Conservation (phyloP, 106 monocot species). For the Xerophyta viscosa region DNA sequence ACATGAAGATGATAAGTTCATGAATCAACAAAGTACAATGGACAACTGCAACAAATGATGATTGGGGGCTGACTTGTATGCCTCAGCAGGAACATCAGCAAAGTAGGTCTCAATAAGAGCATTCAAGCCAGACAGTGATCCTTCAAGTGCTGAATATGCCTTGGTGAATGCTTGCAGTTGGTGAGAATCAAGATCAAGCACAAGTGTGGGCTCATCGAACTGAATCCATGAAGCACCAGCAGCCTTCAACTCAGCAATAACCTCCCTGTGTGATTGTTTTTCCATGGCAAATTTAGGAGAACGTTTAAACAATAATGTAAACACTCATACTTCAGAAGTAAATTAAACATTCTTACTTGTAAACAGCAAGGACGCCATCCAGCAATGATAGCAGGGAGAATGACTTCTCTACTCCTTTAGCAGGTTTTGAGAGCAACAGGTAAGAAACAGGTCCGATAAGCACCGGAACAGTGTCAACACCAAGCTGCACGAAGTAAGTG, state of each 20-base stretch:
- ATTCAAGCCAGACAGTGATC: conserved; percentile 62
- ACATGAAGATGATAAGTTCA: neutral
- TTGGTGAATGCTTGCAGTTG: conserved; percentile 65
- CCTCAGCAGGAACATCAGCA: conserved; percentile 71
- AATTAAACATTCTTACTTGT: conserved; percentile 45
- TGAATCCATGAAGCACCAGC: conserved; percentile 92
- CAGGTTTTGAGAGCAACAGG: conserved; percentile 76
- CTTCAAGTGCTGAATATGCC: conserved; percentile 70
- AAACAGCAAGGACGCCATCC: conserved; percentile 53
- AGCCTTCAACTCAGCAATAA: conserved; percentile 74
- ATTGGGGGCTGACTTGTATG: conserved; percentile 34
- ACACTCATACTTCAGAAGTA: neutral
- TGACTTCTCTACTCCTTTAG: conserved; percentile 75
- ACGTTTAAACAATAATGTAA: neutral
- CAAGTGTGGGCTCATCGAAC: conserved; percentile 85
- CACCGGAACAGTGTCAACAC: conserved; percentile 75
- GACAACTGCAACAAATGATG: too few relatives aligned
- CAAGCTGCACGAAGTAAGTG: conserved; percentile 61
- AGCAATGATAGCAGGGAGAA: conserved; percentile 68
- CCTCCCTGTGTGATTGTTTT: conserved; percentile 38
- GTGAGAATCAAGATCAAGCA: conserved; percentile 57
- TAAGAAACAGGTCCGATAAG: conserved; percentile 85
- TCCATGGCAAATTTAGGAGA: neutral
- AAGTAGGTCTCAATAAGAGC: conserved; percentile 86
- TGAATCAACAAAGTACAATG: too few relatives aligned